Base-by-base conservation (phyloP, 306 rosid species). In the Cicer arietinum region DNA sequence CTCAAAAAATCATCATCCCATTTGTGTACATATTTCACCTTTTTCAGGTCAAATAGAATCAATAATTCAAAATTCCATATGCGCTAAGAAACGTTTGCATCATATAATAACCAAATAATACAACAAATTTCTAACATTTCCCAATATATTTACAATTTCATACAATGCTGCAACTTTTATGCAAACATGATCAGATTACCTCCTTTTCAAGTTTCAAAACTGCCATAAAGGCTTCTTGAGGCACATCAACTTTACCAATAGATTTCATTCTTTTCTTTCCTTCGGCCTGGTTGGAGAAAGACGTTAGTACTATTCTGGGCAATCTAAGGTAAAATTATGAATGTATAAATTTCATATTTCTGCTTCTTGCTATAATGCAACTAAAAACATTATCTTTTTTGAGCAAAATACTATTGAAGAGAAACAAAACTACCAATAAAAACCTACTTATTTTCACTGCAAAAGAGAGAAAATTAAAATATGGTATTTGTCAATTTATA, bases 221-320 rank as follows among this genome's bases (percentile, higher is more conserved):
- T 5, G 98, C 97, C 98, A 89, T 94, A 85, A 94, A 94, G 41
- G 98, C 92, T 86, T 94, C 98, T 87, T 94, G 98, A 76, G 94
- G 96, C 48, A 94, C 96, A 75, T 91, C 97, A 18, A 94, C 97
- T 84, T 90, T 91, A 74, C 97, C 94, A 25, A 94, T 94, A 7
- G 98, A 78, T 82, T 94, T 94, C 97, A 94, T 94, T 81, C 96
- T 84, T 80, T 91, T 94, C 94, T 94, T 94, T 74, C 98, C 98
- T 84, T 85, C 98, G 66, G 98, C 97, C 90, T 89, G 85, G 41
- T 72, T 45, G 61, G 45, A 80, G 40, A 81, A 44, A 44, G 59
- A 76, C 20, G 44, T 59, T 1, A 62, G 72, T 25, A 61, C 47
- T 10, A 53, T 71, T 62, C 64, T 42, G 56, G 14, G 10, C 69